Evolutionary conservation across 495 filamentous ascomycete species (phyloP), one percentile per base, ranked within the genome.

Genomic region (Tuber indicum): DNA sequence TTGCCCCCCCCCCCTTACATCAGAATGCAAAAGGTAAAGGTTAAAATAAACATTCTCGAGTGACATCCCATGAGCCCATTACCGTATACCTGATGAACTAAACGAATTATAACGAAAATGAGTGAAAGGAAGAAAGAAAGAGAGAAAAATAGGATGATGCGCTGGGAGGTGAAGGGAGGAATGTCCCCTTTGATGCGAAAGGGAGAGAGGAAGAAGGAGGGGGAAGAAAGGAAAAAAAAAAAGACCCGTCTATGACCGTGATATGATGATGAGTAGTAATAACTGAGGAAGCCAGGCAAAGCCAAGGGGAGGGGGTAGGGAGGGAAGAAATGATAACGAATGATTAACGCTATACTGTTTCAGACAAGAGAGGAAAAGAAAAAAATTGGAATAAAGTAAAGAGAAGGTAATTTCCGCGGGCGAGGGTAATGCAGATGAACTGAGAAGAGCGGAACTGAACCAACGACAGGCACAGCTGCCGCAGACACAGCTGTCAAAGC

Each of bases 91-190:
- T 62, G n/a, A 62, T 26, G 52, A 62, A 32, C 52, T 62, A n/a
- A 62, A n/a, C n/a, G 10, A 62, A 62, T 62, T 62, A n/a, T 10
- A 26, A 62, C 23, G 52, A 16, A 32, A 32, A 14, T 62, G 52
- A n/a, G 47, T 49, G 6, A 23, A 49, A 26, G n/a, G 26, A 45
- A 26, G 26, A 2, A 23, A 7, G 46, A 44, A 45, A 9, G 14
- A 47, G 43, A 75, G 41, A 70, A 39, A 49, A 12, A 58, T 7
- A 17, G 26, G 42, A 16, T 74, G 74, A 58, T 77, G 66, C 77
- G 66, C 76, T 71, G 52, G 49, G 73, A 39, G 74, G 66, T 76
- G 74, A 32, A 74, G 45, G 39, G 72, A 47, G 73, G 49, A 74
- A 74, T 73, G 71, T 71, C 74, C 73, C 43, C 73, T 43, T 58